Evolutionary conservation across 1,284 basidiomycete species (phyloP).

Genomic region (Veloporphyrellus conicus): DNA sequence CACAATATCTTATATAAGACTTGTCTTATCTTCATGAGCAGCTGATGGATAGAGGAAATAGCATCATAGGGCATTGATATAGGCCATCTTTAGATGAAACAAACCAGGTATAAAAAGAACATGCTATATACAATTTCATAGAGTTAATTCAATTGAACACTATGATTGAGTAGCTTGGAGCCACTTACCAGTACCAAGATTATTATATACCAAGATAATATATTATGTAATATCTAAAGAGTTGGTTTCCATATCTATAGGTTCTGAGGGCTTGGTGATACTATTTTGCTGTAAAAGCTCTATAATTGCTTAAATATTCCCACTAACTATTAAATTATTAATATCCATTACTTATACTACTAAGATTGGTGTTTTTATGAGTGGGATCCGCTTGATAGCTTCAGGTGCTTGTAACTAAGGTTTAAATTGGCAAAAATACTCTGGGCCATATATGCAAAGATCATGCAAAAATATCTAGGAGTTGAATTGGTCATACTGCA

Average conservation of each 20-base stretch:
- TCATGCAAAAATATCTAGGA: conserved; percentile 22
- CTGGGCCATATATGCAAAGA: no score
- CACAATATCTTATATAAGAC: background rate
- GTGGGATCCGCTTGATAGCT: no score
- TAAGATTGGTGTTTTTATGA: background rate
- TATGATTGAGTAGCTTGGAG: no score
- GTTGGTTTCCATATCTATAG: no score
- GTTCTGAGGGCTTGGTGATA: background rate
- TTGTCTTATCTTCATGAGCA: background rate
- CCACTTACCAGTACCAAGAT: no score
- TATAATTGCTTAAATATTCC: background rate
- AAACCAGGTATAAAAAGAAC: background rate
- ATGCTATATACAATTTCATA: background rate
- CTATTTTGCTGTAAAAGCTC: background rate
- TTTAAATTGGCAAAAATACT: background rate
- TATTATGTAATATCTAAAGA: no score
- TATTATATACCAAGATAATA: no score
- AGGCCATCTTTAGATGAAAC: background rate
- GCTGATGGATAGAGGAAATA: background rate
- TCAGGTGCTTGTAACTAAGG: background rate
- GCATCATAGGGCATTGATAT: background rate
- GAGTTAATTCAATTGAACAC: no score
- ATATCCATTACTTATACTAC: background rate
- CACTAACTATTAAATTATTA: background rate
- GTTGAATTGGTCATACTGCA: conserved; percentile 15